phyloP scores from a whole-genome alignment of 2,329 filamentous ascomycete genomes.

The Cercospora nicotianae region DNA sequence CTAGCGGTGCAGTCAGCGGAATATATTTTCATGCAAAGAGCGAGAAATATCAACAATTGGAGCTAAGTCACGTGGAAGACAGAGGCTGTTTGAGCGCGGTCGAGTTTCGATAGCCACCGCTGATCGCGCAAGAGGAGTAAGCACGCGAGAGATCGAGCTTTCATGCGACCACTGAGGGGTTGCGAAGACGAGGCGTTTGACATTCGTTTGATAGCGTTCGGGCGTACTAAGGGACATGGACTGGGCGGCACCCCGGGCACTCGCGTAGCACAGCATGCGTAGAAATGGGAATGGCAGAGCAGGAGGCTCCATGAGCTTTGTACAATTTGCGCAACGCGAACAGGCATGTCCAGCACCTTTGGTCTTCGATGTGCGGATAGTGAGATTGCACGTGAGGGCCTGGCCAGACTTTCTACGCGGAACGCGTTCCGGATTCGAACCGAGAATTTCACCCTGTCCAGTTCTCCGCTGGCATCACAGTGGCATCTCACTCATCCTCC shows the following conservation, averaged over 20 bases:
- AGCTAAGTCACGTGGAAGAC: slow-evolving; percentile 84
- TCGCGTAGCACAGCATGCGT: slow-evolving; percentile 14
- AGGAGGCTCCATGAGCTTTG: background rate
- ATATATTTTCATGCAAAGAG: slow-evolving; percentile 99
- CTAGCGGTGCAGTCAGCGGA: slow-evolving; percentile 79
- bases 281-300: slow-evolving; percentile 3
- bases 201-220: slow-evolving; percentile 28
- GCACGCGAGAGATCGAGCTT: background rate
- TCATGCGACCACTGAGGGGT: background rate
- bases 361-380: background rate
- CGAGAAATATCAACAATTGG: slow-evolving; percentile 96
- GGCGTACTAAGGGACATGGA: slow-evolving; percentile 19
- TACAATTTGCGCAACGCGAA: background rate
- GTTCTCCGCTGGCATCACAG: background rate
- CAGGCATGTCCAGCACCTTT: background rate
- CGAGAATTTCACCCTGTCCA: background rate
- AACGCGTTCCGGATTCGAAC: background rate
- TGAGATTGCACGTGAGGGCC: slow-evolving; percentile 2
- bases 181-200: slow-evolving; percentile 5
- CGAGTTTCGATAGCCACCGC: slow-evolving; percentile 71
- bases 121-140: background rate
- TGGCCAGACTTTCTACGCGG: background rate
- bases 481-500: background rate
- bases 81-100: slow-evolving; percentile 79
- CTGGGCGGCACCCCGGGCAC: background rate